Percentiles rank a stretch among this genome's conserved stretches.
Evolutionary conservation across 1,139 yeast genomes (phyloP).

Genomic region (Taphrina populina): DNA sequence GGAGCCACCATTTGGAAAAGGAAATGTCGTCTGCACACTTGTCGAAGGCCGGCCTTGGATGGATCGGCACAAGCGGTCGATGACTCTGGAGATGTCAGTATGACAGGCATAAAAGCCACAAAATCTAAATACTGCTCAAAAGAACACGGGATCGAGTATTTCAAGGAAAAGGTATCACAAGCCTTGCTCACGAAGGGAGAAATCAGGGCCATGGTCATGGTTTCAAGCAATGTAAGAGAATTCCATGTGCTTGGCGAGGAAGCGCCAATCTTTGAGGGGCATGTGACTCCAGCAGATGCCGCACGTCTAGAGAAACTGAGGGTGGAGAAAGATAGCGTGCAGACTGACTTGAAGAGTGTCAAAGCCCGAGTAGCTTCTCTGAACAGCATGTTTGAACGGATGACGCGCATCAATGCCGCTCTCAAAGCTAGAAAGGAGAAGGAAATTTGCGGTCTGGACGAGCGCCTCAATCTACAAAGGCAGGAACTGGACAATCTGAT

Average conservation of each 20-base stretch:
- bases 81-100: constrained; percentile 38
- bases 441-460: constrained; percentile 51
- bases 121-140: constrained; percentile 64
- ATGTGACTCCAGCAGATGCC: constrained; percentile 36
- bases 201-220: constrained; percentile 46
- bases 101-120: constrained; percentile 29
- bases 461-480: constrained; percentile 42
- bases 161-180: constrained; percentile 44
- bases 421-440: constrained; percentile 41
- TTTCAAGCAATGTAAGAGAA: constrained; percentile 45
- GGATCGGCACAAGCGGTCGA: constrained; percentile 9
- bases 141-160: constrained; percentile 65
- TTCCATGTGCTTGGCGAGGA: constrained; percentile 45
- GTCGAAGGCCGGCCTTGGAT: constrained; percentile 57
- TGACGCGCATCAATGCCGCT: constrained; percentile 31
- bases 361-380: constrained; percentile 36
- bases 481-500: constrained; percentile 28
- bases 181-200: constrained; percentile 37
- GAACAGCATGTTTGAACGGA: constrained; percentile 39
- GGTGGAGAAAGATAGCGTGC: constrained; percentile 14
- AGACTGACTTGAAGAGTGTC: constrained; percentile 35
- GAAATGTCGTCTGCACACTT: constrained; percentile 64
- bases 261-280: constrained; percentile 43
- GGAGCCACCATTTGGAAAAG: constrained; percentile 60
- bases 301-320: constrained; percentile 21